Evolutionary conservation across 106 monocot species (phyloP), one percentile per base, ranked within the genome.

Genomic region (Cymbidium sinense): DNA sequence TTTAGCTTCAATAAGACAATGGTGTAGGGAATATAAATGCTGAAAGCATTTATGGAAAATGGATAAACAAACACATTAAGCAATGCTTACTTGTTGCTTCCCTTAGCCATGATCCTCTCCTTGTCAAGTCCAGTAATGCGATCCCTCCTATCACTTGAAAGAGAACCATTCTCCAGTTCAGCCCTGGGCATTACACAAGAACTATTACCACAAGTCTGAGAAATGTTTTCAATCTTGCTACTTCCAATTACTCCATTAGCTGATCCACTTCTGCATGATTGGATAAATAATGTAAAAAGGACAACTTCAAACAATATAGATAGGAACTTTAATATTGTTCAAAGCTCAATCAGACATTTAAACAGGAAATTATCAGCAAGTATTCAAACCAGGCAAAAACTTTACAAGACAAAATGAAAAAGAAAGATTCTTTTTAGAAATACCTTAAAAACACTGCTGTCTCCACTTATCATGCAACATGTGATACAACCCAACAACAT

Each of bases 111-210:
- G 73, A 27, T 67, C 19, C 91, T 82, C 31, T 95, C 95, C 78
- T 93, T 93, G 31, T 95, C 92, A 43, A 85, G 74, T 69, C 61
- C 81, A 75, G 78, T 29, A 80, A 74, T 76, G 21, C 80, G 81
- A 61, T 93, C 91, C 79, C 86, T 91, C 85, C 96, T 89, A 61
- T 96, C 93, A 85, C 74, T 85, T 70, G 85, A 18, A 77, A 83
- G 69, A 64, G 77, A 69, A 11, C 71, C 64, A 79, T 78, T 80
- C 6, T 91, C 91, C 34, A 83, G 61, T 27, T 96, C 96, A 79
- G 34, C 78, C 77, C 83, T 91, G 50, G 80, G 74, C 20, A 82
- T 33, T 25, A 71, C 37, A 31, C 87, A 86, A 47, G 86, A 75
- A 13, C 78, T 78, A 78, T 52, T 73, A 72, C 70, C 85, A 89